These are phyloP conservation scores for Parafenestella ontariensis DNA, from an alignment of 2,329 filamentous ascomycete species.

Conservation along the genomic window DNA sequence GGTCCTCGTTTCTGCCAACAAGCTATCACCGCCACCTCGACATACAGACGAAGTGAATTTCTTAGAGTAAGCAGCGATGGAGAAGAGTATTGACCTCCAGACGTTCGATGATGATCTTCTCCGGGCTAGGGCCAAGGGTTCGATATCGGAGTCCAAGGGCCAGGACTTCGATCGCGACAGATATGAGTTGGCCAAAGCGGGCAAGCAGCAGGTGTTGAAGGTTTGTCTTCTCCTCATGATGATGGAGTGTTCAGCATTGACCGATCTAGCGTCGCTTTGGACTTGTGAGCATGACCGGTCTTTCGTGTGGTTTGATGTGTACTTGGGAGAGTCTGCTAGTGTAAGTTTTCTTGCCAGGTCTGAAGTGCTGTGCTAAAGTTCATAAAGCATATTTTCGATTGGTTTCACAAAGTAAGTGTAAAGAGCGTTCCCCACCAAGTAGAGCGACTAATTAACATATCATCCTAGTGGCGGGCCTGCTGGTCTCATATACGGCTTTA, in stretches of 20 bases:
- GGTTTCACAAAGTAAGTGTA: constrained; percentile 45
- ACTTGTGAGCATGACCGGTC: constrained; percentile 46
- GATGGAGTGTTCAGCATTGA: constrained; percentile 6
- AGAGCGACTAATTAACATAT: constrained; percentile 7
- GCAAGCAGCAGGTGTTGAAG: constrained; percentile 47
- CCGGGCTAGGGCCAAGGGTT: constrained; percentile 27
- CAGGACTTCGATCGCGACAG: constrained; percentile 40
- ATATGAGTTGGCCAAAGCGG: constrained; percentile 45
- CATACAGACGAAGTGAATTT: neutral
- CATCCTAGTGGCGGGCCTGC: constrained; percentile 43
- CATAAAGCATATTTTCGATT: constrained; percentile 39
- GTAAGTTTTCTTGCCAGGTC: constrained; percentile 24
- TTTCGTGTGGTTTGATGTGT: constrained; percentile 47
- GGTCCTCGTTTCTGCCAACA: constrained; percentile 10
- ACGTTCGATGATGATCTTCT: constrained; percentile 34
- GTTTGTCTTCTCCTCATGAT: constrained; percentile 15
- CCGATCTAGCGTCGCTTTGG: constrained; percentile 45
- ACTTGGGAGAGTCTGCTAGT: constrained; percentile 49
- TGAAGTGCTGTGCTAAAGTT: constrained; percentile 1
- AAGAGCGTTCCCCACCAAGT: neutral
- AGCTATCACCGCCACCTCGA: constrained; percentile 1
- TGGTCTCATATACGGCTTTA: constrained; percentile 47
- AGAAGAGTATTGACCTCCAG: constrained; percentile 40
- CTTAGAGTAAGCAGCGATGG: constrained; percentile 24
- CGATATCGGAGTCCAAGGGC: constrained; percentile 34